These are phyloP conservation scores for Alternaria brassicicola DNA, from an alignment of 2,329 filamentous ascomycete species.

Conservation along the genomic window DNA sequence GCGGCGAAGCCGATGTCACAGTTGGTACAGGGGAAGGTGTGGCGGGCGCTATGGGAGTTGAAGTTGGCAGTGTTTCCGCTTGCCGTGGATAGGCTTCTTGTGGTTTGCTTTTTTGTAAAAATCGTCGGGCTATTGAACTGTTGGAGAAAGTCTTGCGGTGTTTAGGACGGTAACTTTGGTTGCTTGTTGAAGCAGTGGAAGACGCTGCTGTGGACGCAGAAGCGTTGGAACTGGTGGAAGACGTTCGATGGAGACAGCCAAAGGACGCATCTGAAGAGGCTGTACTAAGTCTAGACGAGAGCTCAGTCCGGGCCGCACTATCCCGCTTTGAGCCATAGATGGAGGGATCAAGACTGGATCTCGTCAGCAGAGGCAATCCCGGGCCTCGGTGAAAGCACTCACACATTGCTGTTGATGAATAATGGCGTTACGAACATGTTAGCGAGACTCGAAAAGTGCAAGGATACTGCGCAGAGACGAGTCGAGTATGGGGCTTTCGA, in stretches of 20 bases:
- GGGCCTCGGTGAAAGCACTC: constrained; percentile 1
- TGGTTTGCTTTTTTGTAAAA: constrained; percentile 20
- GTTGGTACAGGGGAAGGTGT: background rate
- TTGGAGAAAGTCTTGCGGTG: constrained; percentile 23
- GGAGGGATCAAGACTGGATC: constrained; percentile 17
- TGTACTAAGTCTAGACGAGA: constrained; percentile 7
- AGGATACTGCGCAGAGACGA: background rate
- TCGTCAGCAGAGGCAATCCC: constrained; percentile 13
- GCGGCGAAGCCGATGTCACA: background rate
- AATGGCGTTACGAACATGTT: constrained; percentile 28
- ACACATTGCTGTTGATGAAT: constrained; percentile 22
- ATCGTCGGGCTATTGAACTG: constrained; percentile 16
- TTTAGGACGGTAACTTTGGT: constrained; percentile 5
- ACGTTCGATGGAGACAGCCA: constrained; percentile 13
- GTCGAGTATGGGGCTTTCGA: background rate
- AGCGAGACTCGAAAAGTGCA: background rate
- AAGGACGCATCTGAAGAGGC: constrained; percentile 20
- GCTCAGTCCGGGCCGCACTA: constrained; percentile 5
- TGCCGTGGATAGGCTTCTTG: constrained; percentile 1
- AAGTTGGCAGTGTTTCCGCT: constrained; percentile 1
- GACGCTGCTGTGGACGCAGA: constrained; percentile 21
- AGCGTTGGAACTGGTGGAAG: constrained; percentile 15
- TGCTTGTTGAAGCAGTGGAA: constrained; percentile 15
- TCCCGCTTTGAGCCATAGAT: constrained; percentile 10
- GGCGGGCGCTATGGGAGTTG: background rate